These are phyloP conservation scores for Myriosclerotinia duriaeana DNA, from an alignment of 2,329 filamentous ascomycete genomes.

Conservation along the genomic window DNA sequence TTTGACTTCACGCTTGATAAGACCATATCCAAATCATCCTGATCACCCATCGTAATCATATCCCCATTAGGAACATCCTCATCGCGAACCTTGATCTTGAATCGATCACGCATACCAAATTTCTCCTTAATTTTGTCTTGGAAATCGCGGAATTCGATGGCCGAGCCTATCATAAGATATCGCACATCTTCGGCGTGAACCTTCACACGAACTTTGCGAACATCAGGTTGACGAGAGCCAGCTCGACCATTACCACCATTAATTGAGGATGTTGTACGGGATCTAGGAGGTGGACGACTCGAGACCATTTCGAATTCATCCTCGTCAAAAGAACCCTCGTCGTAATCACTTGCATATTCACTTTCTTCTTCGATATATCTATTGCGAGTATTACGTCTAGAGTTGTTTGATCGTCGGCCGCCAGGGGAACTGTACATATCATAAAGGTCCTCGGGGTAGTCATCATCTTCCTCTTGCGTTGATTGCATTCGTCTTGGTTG, in stretches of 20 bases:
- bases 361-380: slow-evolving; percentile 80
- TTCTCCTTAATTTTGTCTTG: slow-evolving; percentile 80
- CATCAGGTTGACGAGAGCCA: slow-evolving; percentile 61
- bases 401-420: slow-evolving; percentile 43
- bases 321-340: slow-evolving; percentile 69
- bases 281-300: slow-evolving; percentile 45
- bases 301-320: slow-evolving; percentile 79
- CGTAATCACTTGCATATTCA: slow-evolving; percentile 70
- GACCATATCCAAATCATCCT: slow-evolving; percentile 92
- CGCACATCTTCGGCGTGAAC: slow-evolving; percentile 88
- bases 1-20: slow-evolving; percentile 66
- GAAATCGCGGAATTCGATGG: slow-evolving; percentile 74
- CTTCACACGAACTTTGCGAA: slow-evolving; percentile 84
- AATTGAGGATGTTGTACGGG: slow-evolving; percentile 42
- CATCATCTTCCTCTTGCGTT: slow-evolving; percentile 55
- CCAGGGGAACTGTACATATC: slow-evolving; percentile 60
- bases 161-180: slow-evolving; percentile 80
- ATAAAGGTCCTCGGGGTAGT: slow-evolving; percentile 59
- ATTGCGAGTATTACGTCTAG: slow-evolving; percentile 45
- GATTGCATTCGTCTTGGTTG: slow-evolving; percentile 34
- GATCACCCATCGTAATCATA: slow-evolving; percentile 96
- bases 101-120: slow-evolving; percentile 72
- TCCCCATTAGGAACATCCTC: slow-evolving; percentile 76
- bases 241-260: slow-evolving; percentile 45
- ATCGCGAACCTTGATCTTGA: slow-evolving; percentile 86